Conservation (phyloP, 805 yeast genomes). For the Candida chauliodis region DNA sequence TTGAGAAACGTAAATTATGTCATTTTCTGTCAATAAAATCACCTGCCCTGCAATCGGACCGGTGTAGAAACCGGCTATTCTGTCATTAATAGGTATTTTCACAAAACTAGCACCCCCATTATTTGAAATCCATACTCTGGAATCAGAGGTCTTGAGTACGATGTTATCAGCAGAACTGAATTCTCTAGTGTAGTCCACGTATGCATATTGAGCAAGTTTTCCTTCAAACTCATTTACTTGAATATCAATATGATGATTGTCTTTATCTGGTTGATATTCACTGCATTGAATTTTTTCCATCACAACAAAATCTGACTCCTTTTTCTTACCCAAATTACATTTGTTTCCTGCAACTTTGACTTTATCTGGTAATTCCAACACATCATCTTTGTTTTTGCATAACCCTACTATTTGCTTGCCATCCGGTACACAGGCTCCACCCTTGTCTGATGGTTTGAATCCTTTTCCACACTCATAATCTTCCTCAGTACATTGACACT, state of each 20-base stretch:
- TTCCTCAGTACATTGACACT: constrained; percentile 58
- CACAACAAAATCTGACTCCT: constrained; percentile 21
- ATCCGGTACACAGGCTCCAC: constrained; percentile 46
- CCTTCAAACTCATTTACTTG: constrained; percentile 48
- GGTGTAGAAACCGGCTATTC: constrained; percentile 33
- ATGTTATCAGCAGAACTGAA: constrained; percentile 38
- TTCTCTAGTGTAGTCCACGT: constrained; percentile 50
- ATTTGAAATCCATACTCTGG: constrained; percentile 56
- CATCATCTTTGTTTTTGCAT: constrained; percentile 23
- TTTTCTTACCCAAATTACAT: constrained; percentile 32
- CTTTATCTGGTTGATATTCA: constrained; percentile 17
- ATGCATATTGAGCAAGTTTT: constrained; percentile 51
- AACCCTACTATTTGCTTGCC: constrained; percentile 19
- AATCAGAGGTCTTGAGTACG: constrained; percentile 52
- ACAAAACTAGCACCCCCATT: constrained; percentile 45
- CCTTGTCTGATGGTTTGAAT: constrained; percentile 22
- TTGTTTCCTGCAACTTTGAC: constrained; percentile 41
- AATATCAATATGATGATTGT: constrained; percentile 29
- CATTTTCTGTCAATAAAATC: constrained; percentile 47
- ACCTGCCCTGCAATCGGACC: constrained; percentile 61
- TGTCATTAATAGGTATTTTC: constrained; percentile 27
- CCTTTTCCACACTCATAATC: constrained; percentile 73
- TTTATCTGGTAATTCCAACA: constrained; percentile 35
- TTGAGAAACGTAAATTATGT: constrained; percentile 52
- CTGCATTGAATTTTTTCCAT: constrained; percentile 34